A percentile compares a stretch with the other conserved stretches of the same genome.
Evolutionary conservation across 805 yeast species (phyloP).

Genomic region (Saturnispora silvae): DNA sequence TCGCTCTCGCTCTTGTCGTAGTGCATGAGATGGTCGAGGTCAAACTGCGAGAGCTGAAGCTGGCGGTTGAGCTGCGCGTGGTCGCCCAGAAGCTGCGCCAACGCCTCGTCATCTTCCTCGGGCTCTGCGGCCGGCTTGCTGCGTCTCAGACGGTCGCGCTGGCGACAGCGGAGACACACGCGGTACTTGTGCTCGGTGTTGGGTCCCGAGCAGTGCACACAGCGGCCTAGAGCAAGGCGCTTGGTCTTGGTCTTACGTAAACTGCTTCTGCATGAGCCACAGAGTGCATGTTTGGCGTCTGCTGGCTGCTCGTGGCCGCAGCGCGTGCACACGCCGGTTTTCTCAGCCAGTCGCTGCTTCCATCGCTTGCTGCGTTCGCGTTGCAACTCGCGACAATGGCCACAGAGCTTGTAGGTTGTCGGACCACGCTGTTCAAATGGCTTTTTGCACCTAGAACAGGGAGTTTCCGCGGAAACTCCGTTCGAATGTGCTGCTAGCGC

Average conservation of each 20-base stretch:
- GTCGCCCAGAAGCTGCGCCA: slow-evolving; percentile 11
- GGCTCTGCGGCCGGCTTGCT: slow-evolving; percentile 28
- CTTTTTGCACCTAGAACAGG: slow-evolving; percentile 52
- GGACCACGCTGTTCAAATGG: slow-evolving; percentile 38
- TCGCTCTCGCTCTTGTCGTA: slow-evolving; percentile 11
- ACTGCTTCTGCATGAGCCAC: slow-evolving; percentile 48
- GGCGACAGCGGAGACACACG: slow-evolving; percentile 58
- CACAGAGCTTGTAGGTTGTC: slow-evolving; percentile 45
- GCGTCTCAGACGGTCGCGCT: slow-evolving; percentile 48
- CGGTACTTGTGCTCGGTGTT: slow-evolving; percentile 38
- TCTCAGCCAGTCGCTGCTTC: slow-evolving; percentile 51
- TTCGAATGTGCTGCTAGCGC: slow-evolving; percentile 15
- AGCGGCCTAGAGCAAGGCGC: slow-evolving; percentile 51
- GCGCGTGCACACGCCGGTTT: slow-evolving; percentile 52
- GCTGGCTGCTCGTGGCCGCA: slow-evolving; percentile 47
- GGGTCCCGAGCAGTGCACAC: slow-evolving; percentile 62
- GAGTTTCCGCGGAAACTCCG: slow-evolving; percentile 8
- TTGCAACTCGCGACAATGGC: slow-evolving; percentile 55
- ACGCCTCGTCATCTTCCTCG: slow-evolving; percentile 1
- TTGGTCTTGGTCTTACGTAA: slow-evolving; percentile 45
- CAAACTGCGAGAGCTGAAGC: slow-evolving; percentile 23
- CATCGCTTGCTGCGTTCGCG: slow-evolving; percentile 53
- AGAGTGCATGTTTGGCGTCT: slow-evolving; percentile 37
- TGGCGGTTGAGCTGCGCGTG: slow-evolving; percentile 25
- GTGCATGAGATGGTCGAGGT: slow-evolving; percentile 7